Conservation (phyloP, 192 early-diverging fungal genomes). For the Gamsiella multidivaricata region DNA sequence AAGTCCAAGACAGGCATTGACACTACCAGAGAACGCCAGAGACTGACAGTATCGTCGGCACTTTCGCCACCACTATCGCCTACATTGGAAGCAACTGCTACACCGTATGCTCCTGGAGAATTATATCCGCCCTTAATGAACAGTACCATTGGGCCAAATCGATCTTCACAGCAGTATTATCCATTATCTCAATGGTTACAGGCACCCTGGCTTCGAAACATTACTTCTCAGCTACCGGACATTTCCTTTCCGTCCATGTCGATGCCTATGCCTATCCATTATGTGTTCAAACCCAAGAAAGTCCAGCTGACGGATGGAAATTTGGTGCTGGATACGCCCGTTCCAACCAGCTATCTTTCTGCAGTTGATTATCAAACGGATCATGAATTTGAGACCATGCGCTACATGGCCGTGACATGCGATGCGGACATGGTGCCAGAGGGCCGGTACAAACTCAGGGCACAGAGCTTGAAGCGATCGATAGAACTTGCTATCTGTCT, state of each 20-base stretch:
- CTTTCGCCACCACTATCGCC: slow-evolving; percentile 35
- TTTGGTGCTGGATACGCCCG: slow-evolving; percentile 71
- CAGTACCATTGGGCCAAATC: slow-evolving; percentile 12
- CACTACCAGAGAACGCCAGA: not conserved
- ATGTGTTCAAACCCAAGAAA: slow-evolving; percentile 54
- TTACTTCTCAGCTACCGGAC: slow-evolving; percentile 16
- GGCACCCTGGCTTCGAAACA: slow-evolving; percentile 34
- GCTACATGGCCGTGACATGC: slow-evolving; percentile 79
- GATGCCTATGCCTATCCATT: slow-evolving; percentile 48
- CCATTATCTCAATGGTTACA: slow-evolving; percentile 52
- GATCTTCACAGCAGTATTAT: slow-evolving; percentile 20
- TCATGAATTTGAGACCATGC: slow-evolving; percentile 75
- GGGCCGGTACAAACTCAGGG: slow-evolving; percentile 71
- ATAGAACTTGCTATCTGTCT: slow-evolving; percentile 93
- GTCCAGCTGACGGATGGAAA: slow-evolving; percentile 75
- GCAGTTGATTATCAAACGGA: slow-evolving; percentile 60
- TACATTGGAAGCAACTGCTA: slow-evolving; percentile 33
- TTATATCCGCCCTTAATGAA: slow-evolving; percentile 38
- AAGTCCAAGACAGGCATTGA: slow-evolving; percentile 4
- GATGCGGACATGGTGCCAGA: slow-evolving; percentile 68
- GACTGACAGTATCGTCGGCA: not conserved
- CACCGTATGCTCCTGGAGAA: slow-evolving; percentile 35
- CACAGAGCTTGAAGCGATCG: slow-evolving; percentile 69
- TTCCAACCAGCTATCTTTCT: slow-evolving; percentile 64
- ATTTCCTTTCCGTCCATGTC: slow-evolving; percentile 37